phyloP scores from a whole-genome alignment of 441 rosid species.

The Cnidoscolus chayamansa region DNA sequence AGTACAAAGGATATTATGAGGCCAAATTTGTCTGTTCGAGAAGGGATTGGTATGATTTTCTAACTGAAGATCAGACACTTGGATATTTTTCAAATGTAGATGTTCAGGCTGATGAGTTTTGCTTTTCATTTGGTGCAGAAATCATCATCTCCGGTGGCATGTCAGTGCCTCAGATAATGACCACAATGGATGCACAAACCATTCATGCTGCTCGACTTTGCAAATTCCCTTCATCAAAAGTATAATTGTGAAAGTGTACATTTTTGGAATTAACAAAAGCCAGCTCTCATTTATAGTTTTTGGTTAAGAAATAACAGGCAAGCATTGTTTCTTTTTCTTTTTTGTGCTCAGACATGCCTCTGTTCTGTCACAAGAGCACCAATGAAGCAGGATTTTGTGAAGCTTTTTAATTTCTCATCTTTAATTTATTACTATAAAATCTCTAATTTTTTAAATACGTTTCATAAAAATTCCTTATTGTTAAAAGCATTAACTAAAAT shows the following conservation, averaged over 20 bases:
- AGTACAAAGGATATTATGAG: slow-evolving; percentile 71
- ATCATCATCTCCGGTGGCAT: slow-evolving; percentile 88
- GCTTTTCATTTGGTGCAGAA: slow-evolving; percentile 35
- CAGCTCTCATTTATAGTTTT: not conserved
- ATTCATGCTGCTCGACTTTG: not conserved
- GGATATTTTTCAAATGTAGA: not conserved
- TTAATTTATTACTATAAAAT: too few species aligned
- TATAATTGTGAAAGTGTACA: not conserved
- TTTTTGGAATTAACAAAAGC: too few species aligned
- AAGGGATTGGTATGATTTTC: slow-evolving; percentile 73
- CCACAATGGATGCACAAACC: slow-evolving; percentile 52
- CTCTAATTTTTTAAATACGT: too few species aligned
- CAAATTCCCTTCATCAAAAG: slow-evolving; percentile 3
- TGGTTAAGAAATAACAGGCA: not conserved
- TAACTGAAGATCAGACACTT: not conserved
- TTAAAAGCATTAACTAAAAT: too few species aligned
- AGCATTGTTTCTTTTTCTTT: not conserved
- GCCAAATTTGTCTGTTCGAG: slow-evolving; percentile 87
- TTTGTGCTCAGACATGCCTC: not conserved
- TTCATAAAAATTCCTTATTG: too few species aligned
- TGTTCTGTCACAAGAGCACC: not conserved
- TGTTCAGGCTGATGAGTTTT: not conserved
- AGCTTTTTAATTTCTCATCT: too few species aligned
- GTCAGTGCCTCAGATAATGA: slow-evolving; percentile 88
- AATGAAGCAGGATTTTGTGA: not conserved